Conservation (phyloP, 345 rosid species). For the Geranium brycei region DNA sequence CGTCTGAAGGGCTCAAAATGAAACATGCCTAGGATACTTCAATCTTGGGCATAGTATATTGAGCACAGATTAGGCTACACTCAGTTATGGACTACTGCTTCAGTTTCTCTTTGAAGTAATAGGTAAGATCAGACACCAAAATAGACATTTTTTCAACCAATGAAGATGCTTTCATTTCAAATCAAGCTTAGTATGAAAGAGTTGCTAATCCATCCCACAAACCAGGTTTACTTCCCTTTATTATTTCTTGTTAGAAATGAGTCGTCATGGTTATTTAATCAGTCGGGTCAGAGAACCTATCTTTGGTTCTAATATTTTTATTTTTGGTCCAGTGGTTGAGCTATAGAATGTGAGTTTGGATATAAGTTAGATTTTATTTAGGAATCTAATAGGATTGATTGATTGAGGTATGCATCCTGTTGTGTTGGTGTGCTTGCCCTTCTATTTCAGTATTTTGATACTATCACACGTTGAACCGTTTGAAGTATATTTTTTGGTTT, state of each 20-base stretch:
- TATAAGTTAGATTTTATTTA: too few relatives aligned
- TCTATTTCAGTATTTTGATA: neutral
- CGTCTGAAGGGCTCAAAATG: neutral
- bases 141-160: too few relatives aligned
- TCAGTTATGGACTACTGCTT: neutral
- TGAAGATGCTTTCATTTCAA: neutral
- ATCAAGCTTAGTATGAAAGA: neutral
- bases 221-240: neutral
- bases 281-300: neutral
- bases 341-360: neutral
- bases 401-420: neutral
- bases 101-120: neutral
- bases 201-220: neutral
- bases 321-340: neutral
- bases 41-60: neutral
- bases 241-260: neutral
- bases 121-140: neutral
- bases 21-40: too few relatives aligned
- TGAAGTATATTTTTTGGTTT: neutral
- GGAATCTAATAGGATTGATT: neutral
- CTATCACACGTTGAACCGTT: neutral
- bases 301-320: too few relatives aligned
- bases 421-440: neutral
- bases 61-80: neutral
- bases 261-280: neutral